phyloP scores from a whole-genome alignment of 2,329 filamentous ascomycete genomes.

The Biscogniauxia marginata region DNA sequence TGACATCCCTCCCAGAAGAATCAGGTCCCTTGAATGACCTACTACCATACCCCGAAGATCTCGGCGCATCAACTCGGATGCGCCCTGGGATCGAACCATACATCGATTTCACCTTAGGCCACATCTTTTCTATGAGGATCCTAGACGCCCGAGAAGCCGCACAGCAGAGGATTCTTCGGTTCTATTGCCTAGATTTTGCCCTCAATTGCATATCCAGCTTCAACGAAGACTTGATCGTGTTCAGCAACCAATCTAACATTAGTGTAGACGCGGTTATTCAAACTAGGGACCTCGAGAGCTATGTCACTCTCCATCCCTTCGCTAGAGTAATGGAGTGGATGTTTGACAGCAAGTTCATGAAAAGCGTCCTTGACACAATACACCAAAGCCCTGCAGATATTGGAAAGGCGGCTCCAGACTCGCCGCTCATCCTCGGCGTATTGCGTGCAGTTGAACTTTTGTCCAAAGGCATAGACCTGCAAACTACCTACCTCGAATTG shows the following conservation, averaged over 20 bases:
- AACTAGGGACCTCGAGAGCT: conserved; percentile 72
- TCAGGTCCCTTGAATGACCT: conserved; percentile 66
- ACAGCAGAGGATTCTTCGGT: conserved; percentile 71
- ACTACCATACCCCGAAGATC: conserved; percentile 81
- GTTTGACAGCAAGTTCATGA: conserved; percentile 87
- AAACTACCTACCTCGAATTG: conserved; percentile 88
- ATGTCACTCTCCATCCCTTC: conserved; percentile 88
- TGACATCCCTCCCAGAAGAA: conserved; percentile 66
- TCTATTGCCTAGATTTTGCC: conserved; percentile 82
- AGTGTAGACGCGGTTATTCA: conserved; percentile 73
- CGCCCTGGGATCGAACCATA: conserved; percentile 89
- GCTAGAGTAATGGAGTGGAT: conserved; percentile 97
- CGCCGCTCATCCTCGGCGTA: conserved; percentile 77
- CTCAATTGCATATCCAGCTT: conserved; percentile 77
- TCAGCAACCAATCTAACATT: conserved; percentile 76
- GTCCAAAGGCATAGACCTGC: conserved; percentile 77
- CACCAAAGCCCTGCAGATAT: conserved; percentile 75
- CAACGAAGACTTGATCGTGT: conserved; percentile 88
- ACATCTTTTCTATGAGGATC: conserved; percentile 68
- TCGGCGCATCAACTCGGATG: conserved; percentile 72
- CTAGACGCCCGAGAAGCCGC: conserved; percentile 64
- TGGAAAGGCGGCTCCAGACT: conserved; percentile 70
- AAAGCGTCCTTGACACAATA: conserved; percentile 72
- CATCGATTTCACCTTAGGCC: conserved; percentile 83
- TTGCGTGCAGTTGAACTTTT: conserved; percentile 81